Evolutionary conservation across 345 rosid genomes (phyloP), one percentile per base, ranked within the genome.

Genomic region (Gossypium rotundifolium): DNA sequence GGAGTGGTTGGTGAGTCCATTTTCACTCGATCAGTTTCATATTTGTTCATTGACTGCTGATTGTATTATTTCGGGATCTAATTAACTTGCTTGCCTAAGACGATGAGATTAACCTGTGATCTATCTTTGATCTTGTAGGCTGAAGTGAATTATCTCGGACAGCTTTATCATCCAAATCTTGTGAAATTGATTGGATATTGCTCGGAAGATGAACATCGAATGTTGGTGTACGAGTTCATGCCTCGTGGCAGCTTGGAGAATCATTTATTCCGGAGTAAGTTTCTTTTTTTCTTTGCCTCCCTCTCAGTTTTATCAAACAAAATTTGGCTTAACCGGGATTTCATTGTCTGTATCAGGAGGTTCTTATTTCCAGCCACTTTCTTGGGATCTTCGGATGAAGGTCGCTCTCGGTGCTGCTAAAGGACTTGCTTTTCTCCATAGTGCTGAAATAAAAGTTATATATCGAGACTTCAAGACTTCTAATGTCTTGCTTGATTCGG

Each of bases 381-480:
- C 92, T 11, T 90, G 94, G 94, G 85, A 70, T 58, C 87, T 90
- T 9, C 90, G 94, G 52, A 48, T 88, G 84, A 88, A 84, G 81
- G 92, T 87, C 25, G 92, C 94, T 65, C 87, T 86, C 66, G 94
- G 88, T 59, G 94, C 94, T 74, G 94, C 94, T 14, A 86, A 78
- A 82, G 94, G 94, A 63, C 88, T 90, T 54, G 94, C 94, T 53
- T 90, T 85, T 81, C 94, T 90, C 58, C 92, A 90, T 70, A 76
- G 89, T 65, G 82, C 85, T 71, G 83, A 87, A 83, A 79, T 83
- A 27, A 84, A 84, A 85, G 90, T 90, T 8, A 88, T 90, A 68
- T 88, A 88, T 70, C 81, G 94, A 66, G 94, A 90, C 71, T 87
- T 87, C 83, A 90, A 90, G 81, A 80, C 94, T 51, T 88, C 94